Base-by-base conservation (phyloP, 2,329 filamentous ascomycete species). In the Neocatenulostroma microsporum region DNA sequence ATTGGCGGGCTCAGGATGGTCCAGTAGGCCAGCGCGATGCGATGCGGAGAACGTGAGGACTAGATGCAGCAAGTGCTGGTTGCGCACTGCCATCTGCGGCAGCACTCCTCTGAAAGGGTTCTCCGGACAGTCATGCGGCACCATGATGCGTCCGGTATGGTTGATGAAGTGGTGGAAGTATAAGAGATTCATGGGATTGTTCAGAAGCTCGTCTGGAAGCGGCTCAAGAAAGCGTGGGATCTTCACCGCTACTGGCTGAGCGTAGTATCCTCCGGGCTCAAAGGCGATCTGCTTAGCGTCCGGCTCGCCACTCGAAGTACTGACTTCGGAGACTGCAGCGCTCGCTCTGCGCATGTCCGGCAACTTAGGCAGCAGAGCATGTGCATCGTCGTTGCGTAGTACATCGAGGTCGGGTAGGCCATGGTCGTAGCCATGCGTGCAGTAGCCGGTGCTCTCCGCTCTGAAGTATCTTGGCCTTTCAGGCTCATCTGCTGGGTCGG, bases 1-100 rank as follows among this genome's bases (percentile, higher is more conserved):
- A 54, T 80, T 82, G 5, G 72, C 73, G 5, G 85, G 85, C 55
- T 89, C 84, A 0, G 73, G 72, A 44, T 89, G 82, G 21, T 74
- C 73, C 14, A 91, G 66, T 21, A 89, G 73, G 29, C 81, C 76
- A 8, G 85, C 82, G 38, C 84, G 76, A 56, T 93, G 85, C 19
- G 80, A 84, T n/a, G 85, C 85, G 49, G 83, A 86, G 58, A 87
- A 93, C 14, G 85, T 81, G 17, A 93, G 70, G 31, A 91, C 67
- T 21, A 93, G 66, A 46, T 84, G 83, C 35, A 93, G 69, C 1
- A 93, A 71, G 50, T 86, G 81, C 34, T 76, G 72, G 47, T 83
- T 78, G 40, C 69, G 69, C 17, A 84, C 66, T 15, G 81, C 81
- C 76, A 85, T 80, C 41, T 75, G 68, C 17, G 78, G 77, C 14